Conservation (phyloP, 257 asterid species). For the Jasminum sambac region DNA sequence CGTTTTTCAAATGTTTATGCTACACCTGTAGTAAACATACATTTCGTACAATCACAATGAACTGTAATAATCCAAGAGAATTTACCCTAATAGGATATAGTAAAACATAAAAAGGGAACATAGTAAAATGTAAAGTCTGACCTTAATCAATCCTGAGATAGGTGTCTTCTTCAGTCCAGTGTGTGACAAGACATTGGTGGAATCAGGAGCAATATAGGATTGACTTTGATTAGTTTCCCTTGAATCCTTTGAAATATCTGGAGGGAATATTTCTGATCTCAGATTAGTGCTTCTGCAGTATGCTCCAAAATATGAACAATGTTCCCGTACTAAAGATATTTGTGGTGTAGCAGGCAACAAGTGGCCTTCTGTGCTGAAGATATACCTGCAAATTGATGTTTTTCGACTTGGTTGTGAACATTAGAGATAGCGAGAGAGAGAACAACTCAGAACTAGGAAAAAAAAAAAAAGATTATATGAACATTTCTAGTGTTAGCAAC, state of each 20-base stretch:
- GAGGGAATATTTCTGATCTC: constrained; percentile 39
- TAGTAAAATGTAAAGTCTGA: too few relatives aligned
- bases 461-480: neutral
- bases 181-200: constrained; percentile 35
- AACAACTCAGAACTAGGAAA: neutral
- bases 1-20: neutral
- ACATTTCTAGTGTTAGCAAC: constrained; percentile 9
- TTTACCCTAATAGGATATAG: neutral
- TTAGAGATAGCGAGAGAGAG: neutral
- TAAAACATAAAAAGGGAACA: too few relatives aligned
- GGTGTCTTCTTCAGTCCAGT: constrained; percentile 39
- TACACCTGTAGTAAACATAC: neutral
- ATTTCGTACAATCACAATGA: neutral
- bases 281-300: constrained; percentile 63
- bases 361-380: constrained; percentile 98
- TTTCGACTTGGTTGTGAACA: constrained; percentile 10
- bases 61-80: neutral
- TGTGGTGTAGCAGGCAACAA: constrained; percentile 89
- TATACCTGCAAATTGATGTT: constrained; percentile 57
- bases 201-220: constrained; percentile 30
- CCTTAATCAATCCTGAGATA: constrained; percentile 73
- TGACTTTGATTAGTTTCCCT: constrained; percentile 51
- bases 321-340: constrained; percentile 72
- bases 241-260: constrained; percentile 36
- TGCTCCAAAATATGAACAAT: constrained; percentile 85